Evolutionary conservation across 768 basidiomycete genomes (phyloP), one percentile per base, ranked within the genome.

Genomic region (Russula virescens): DNA sequence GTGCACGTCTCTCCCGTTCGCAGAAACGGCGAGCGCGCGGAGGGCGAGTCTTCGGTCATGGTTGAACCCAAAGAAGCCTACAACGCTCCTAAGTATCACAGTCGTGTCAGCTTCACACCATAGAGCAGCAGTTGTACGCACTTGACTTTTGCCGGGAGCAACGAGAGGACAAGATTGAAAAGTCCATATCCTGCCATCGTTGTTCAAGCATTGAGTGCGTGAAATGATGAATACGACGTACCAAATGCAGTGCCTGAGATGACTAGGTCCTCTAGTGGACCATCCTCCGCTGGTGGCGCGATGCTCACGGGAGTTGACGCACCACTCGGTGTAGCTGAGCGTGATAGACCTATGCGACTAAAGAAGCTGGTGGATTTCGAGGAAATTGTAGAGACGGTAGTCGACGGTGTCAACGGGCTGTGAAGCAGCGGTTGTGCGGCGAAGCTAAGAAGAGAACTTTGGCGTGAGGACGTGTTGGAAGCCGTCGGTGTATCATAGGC

Each of bases 141-240:
- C 87, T 87, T 84, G 58, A 86, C 75, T 68, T 81, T 84, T 64
- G 84, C 83, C 19, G 90, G 91, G 16, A 92, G 74, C 19, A 92
- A 72, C 4, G 88, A 90, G 62, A 92, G 84, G 11, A 91, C 85
- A 51, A 92, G 79, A 69, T 91, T 91, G 75, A 92, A 92, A 26
- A 92, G 70, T 0, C 74, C 73, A 55, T 73, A 72, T 26, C 74
- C 73, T 74, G 43, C 16, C 7, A 46, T 43, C 26, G 16, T 23
- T 18, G 40, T 31, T 45, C 21, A 42, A 21, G 25, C 16, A 9
- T n/a, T 26, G 18, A 51, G 19, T 63, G 25, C 40, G 40, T 64
- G 64, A 10, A 28, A 55, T 16, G 19, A 18, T 6, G 3, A 47
- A 46, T 23, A 28, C 11, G 19, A 73, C 78, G 55, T 61, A 86